Conservation (phyloP, 306 rosid species). For the Amphicarpaea edgeworthii region DNA sequence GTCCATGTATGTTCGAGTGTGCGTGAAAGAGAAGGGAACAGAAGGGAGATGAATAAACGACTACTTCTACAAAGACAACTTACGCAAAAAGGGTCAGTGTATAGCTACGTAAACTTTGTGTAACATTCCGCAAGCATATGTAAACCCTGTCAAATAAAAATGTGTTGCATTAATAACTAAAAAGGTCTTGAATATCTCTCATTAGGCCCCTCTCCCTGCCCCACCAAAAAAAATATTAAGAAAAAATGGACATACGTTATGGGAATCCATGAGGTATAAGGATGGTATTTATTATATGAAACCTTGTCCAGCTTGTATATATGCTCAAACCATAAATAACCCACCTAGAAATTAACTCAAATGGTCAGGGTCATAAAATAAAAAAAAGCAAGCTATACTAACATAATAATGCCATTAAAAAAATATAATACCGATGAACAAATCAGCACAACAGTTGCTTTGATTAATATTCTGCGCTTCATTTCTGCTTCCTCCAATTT, state of each 20-base stretch:
- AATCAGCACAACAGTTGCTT: constrained; percentile 66
- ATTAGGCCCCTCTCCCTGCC: constrained; percentile 25
- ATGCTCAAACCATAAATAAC: constrained; percentile 88
- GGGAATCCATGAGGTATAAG: constrained; percentile 98
- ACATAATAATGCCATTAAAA: background rate
- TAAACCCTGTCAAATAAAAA: constrained; percentile 70
- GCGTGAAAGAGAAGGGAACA: constrained; percentile 4
- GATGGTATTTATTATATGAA: constrained; percentile 91
- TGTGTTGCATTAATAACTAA: constrained; percentile 35
- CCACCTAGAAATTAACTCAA: constrained; percentile 61
- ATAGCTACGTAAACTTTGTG: constrained; percentile 83
- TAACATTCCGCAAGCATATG: constrained; percentile 86
- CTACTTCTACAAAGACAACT: constrained; percentile 48
- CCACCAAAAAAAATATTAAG: background rate
- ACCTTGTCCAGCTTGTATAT: constrained; percentile 91
- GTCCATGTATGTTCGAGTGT: background rate
- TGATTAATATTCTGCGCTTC: constrained; percentile 79
- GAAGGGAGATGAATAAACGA: constrained; percentile 30
- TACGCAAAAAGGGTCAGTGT: constrained; percentile 88
- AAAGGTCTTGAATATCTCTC: constrained; percentile 23
- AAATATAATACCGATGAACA: constrained; percentile 61
- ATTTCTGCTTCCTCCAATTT: constrained; percentile 89
- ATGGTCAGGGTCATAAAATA: constrained; percentile 40
- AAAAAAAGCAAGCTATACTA: constrained; percentile 21
- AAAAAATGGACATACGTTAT: constrained; percentile 75